These are phyloP conservation scores for Alternaria sp. DNA, from an alignment of 2,329 filamentous ascomycete genomes.

Conservation along the genomic window DNA sequence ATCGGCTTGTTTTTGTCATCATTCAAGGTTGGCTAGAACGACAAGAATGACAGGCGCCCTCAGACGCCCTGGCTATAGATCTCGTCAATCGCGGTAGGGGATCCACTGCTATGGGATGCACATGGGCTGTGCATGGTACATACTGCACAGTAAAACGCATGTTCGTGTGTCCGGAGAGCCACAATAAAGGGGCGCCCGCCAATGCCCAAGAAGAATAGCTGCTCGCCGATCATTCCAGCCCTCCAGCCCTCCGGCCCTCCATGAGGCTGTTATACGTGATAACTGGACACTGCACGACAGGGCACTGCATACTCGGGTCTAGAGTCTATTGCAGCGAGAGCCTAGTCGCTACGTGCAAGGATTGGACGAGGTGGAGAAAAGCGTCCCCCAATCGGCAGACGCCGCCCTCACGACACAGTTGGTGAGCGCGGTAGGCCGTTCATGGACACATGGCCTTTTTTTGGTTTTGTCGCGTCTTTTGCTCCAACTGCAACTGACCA, in stretches of 20 bases:
- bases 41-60: constrained; percentile 33
- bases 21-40: neutral
- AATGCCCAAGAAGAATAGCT: constrained; percentile 27
- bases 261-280: constrained; percentile 11
- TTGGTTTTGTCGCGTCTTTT: constrained; percentile 21
- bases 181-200: constrained; percentile 9
- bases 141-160: constrained; percentile 13
- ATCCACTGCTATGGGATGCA: constrained; percentile 24
- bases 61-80: constrained; percentile 21
- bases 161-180: constrained; percentile 19
- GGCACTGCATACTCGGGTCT: constrained; percentile 2
- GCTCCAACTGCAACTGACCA: constrained; percentile 24
- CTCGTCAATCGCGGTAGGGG: constrained; percentile 25
- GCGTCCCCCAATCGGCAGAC: constrained; percentile 27
- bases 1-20: constrained; percentile 18
- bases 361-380: constrained; percentile 1
- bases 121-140: too few species aligned
- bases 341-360: constrained; percentile 12
- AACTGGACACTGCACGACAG: constrained; percentile 6
- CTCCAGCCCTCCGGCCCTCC: constrained; percentile 1
- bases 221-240: constrained; percentile 35
- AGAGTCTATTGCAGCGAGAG: neutral
- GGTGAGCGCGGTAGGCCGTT: neutral
- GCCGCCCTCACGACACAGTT: constrained; percentile 9
- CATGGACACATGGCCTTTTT: constrained; percentile 2